A percentile compares a stretch with the other conserved stretches of the same genome.
These are phyloP conservation scores for Rhizoclosmatium sp. DNA, from an alignment of 192 early-diverging fungal genomes.

Conservation along the genomic window DNA sequence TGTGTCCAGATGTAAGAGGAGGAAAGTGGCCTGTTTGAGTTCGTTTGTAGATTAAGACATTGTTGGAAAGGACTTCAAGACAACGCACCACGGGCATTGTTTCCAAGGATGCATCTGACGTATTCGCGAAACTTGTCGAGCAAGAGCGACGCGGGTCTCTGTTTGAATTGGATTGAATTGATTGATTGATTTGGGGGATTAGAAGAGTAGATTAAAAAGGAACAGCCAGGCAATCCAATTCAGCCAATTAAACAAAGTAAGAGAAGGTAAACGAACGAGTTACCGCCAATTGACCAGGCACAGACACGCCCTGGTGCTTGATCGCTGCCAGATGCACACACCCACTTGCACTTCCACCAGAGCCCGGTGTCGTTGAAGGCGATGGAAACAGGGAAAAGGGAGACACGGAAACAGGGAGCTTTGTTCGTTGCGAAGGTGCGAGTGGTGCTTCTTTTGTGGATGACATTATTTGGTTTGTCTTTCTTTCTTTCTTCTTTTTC, in stretches of 20 bases:
- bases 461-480: background rate
- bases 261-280: too few species aligned
- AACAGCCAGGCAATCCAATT: background rate
- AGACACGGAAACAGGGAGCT: conserved; percentile 10
- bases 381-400: conserved; percentile 2
- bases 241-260: too few species aligned
- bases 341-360: background rate
- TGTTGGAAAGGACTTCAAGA: background rate
- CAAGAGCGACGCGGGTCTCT: background rate
- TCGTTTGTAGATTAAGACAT: too few species aligned
- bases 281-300: background rate
- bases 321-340: conserved; percentile 18
- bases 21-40: conserved; percentile 22
- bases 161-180: background rate
- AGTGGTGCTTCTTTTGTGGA: background rate
- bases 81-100: conserved; percentile 20
- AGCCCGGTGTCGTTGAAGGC: background rate
- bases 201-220: background rate
- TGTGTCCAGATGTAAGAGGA: background rate
- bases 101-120: conserved; percentile 18
- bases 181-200: background rate
- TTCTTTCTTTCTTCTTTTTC: conserved; percentile 1
- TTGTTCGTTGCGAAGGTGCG: conserved; percentile 1
- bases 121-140: conserved; percentile 10
- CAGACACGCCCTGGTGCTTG: background rate